phyloP scores from a whole-genome alignment of 2,329 filamentous ascomycete species.

The Botryosphaeria dothidea region DNA sequence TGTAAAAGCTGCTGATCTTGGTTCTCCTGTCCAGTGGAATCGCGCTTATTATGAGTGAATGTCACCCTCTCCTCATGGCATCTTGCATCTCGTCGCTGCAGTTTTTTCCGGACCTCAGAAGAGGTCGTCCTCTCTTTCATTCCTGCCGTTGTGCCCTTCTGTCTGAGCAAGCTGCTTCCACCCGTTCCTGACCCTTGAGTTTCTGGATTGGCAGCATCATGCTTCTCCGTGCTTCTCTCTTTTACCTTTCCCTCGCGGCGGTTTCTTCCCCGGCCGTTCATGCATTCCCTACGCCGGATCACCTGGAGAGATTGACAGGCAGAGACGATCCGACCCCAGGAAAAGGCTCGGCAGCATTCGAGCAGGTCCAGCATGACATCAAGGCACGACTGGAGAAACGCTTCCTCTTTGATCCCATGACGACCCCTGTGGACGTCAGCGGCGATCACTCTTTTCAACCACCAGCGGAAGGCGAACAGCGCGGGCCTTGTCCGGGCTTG shows the following conservation, averaged over 20 bases:
- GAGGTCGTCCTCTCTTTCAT: not conserved
- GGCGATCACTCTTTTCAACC: conserved; percentile 6
- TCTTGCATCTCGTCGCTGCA: not conserved
- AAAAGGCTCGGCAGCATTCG: not conserved
- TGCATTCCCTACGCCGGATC: not conserved
- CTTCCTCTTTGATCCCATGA: not conserved
- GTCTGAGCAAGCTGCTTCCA: not conserved
- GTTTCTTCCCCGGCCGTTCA: not conserved
- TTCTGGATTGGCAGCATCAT: not conserved
- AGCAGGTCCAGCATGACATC: not conserved
- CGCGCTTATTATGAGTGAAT: not conserved
- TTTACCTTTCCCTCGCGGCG: not conserved
- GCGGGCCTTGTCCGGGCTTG: conserved; percentile 33
- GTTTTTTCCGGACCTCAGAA: not conserved
- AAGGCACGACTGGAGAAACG: not conserved
- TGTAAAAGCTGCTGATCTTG: not conserved
- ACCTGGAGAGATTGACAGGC: not conserved
- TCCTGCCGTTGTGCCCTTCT: not conserved
- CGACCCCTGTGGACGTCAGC: not conserved
- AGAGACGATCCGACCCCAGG: not conserved
- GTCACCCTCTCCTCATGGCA: not conserved
- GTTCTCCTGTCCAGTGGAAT: not conserved
- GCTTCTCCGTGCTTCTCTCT: not conserved
- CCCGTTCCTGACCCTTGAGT: not conserved
- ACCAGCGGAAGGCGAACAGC: conserved; percentile 25